These are phyloP conservation scores for Termitomyces sp. DNA, from an alignment of 768 basidiomycete genomes.

Conservation along the genomic window DNA sequence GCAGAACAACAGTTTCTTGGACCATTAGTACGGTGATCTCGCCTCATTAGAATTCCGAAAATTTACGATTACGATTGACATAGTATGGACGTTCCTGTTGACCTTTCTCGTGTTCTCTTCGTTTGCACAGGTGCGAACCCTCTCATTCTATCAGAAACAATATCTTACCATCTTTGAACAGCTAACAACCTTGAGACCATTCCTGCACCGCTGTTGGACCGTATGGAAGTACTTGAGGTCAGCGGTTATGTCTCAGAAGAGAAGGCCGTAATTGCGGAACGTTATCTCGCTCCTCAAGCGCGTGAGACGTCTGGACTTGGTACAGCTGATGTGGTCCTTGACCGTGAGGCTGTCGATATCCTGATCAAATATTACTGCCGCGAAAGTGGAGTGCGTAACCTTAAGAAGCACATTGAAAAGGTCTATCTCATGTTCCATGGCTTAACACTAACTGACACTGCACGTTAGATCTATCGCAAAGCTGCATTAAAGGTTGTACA, in stretches of 20 bases:
- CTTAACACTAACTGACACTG: background rate
- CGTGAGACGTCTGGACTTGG: conserved; percentile 87
- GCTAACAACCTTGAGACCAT: conserved; percentile 93
- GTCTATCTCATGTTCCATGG: conserved; percentile 29
- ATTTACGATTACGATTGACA: conserved; percentile 3
- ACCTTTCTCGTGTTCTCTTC: conserved; percentile 93
- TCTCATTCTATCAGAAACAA: background rate
- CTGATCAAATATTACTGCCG: conserved; percentile 97
- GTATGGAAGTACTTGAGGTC: conserved; percentile 96
- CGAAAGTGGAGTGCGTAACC: conserved; percentile 92
- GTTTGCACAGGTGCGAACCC: conserved; percentile 65
- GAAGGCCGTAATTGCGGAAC: conserved; percentile 81
- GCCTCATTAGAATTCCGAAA: background rate
- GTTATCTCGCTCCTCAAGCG: conserved; percentile 89
- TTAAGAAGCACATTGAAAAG: conserved; percentile 99
- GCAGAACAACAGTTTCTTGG: conserved; percentile 90
- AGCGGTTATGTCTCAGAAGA: conserved; percentile 93
- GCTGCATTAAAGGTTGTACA: conserved; percentile 88
- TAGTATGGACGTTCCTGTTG: conserved; percentile 96
- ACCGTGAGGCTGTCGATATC: conserved; percentile 71
- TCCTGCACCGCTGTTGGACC: conserved; percentile 87
- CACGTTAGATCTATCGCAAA: conserved; percentile 85
- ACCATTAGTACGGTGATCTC: conserved; percentile 76
- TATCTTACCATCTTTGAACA: background rate
- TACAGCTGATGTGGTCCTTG: conserved; percentile 75